Evolutionary conservation across 2,329 filamentous ascomycete species (phyloP).

Genomic region (Colletotrichum cordylinicola): DNA sequence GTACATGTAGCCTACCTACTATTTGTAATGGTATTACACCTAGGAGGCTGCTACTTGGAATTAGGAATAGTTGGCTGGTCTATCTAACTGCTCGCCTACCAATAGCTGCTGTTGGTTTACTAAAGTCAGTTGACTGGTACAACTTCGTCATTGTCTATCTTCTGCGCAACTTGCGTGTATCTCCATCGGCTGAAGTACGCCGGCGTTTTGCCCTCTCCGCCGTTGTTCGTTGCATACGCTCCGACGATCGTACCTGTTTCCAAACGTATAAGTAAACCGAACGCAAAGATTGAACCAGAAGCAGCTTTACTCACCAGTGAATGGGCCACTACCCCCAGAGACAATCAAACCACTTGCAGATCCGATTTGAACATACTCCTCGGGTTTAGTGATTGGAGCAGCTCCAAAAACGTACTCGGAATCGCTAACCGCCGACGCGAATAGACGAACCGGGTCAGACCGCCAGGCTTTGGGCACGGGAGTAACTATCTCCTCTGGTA

Average conservation of each 20-base stretch:
- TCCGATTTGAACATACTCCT: slow-evolving; percentile 34
- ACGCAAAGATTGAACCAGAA: fast-evolving
- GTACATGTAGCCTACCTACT: neutral
- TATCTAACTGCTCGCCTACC: neutral
- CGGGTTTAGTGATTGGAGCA: slow-evolving; percentile 30
- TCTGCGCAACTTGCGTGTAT: slow-evolving; percentile 37
- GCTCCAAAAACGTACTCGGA: slow-evolving; percentile 49
- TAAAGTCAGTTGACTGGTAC: neutral
- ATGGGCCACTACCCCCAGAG: slow-evolving; percentile 18
- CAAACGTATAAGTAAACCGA: neutral
- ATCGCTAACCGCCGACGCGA: slow-evolving; percentile 48
- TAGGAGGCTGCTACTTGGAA: neutral
- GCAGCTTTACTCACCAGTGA: slow-evolving; percentile 30
- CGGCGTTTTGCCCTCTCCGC: slow-evolving; percentile 44
- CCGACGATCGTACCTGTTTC: slow-evolving; percentile 52
- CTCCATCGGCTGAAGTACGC: slow-evolving; percentile 55
- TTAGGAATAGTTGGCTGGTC: neutral
- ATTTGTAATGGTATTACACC: fast-evolving
- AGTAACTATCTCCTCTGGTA: slow-evolving; percentile 39
- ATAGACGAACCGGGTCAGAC: slow-evolving; percentile 37
- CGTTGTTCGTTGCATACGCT: slow-evolving; percentile 59
- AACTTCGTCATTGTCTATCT: neutral
- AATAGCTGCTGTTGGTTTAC: neutral
- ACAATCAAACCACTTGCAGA: slow-evolving; percentile 26
- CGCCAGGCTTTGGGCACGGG: slow-evolving; percentile 45